Base-by-base conservation (phyloP, 768 basidiomycete genomes). In the Pluteus cervinus region DNA sequence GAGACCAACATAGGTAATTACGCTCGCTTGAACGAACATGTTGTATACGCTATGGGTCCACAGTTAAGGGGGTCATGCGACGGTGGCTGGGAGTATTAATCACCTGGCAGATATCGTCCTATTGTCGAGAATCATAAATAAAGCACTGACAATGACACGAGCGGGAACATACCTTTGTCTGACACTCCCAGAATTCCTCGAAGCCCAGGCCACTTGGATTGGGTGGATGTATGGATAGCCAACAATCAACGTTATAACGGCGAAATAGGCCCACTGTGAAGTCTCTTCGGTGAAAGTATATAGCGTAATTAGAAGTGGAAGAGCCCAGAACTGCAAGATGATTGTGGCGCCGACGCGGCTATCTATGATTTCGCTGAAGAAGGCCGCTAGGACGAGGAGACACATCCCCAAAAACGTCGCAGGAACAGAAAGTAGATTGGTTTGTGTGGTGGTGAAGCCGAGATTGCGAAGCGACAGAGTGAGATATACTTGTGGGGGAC, bases 351-450 rank as follows among this genome's bases (percentile, higher is more conserved):
- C 53, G n/a, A 72, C 64, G 4, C 79, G 69, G 44, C 73, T 76
- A 49, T 81, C 67, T 49, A 79, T 53, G 21, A 63, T 58, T 50
- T 81, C 76, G 45, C 73, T 71, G 26, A 76, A 51, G 47, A 69
- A 76, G 11, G 71, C 62, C 23, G 66, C 58, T 31, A 56, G 56
- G 9, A 77, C 60, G 6, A 78, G 61, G 46, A 73, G 65, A 15
- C 68, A 40, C 44, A 70, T 60, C n/a, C 76, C 75, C 11, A 75
- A 47, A 5, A 78, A 62, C 6, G 66, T 67, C 1, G 75, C 74
- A 0, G 82, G 81, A 24, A 84, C 71, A 32, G 67, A 67, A 17
- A 84, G 66, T 16, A 84, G 63, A 46, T 79, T 83, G 8, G 79
- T 68, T 46, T 78, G 56, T 2, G 73, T 75, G 0, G 81, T 83